Evolutionary conservation across 768 basidiomycete species (phyloP), one percentile per base, ranked within the genome.

Genomic region (Mrakia frigida): DNA sequence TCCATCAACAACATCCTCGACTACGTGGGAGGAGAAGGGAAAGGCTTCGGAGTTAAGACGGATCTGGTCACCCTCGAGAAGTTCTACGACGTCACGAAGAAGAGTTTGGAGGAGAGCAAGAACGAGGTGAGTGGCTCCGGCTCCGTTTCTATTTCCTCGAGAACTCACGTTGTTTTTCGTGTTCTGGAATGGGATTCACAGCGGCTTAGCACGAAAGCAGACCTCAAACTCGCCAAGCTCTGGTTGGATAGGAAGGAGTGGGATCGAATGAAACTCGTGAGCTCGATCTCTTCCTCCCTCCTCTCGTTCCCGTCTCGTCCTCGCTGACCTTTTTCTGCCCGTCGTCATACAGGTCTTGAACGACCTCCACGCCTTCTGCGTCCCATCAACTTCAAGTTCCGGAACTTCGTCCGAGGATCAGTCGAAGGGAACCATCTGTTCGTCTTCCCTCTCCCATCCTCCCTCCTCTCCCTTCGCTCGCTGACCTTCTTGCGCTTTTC

Each of bases 1-100:
- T 91, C 92, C 25, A 99, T 99, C 86, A 99, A 99, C 82, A 92
- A 92, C 74, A 97, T 99, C 79, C 86, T 99, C 79, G 97, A 99
- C 83, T 98, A 98, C 80, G 97, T 98, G 56, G 94, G 94, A 16
- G 94, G 94, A 67, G 85, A 85, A 73, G 90, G 90, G 1, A 87
- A 91, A 84, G 87, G 75, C 89, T 74, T 50, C 33, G 77, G 77
- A 6, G 60, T 78, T 35, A 23, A 74, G 73, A 74, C 77, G 61
- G 83, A 85, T 77, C 91, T 97, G 14, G 91, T 92, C 76, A 88
- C 94, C 13, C 86, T 99, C 69, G 94, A 98, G 83, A 90, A 90
- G 79, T 99, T 98, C 86, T 99, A 99, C 84, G 92, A 96, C 80
- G 92, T 87, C 0, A 99, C 97, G 2, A 91, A 92, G 82, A 88